Evolutionary conservation across 768 basidiomycete species (phyloP).

Genomic region (Paxillus ammoniavirescens): DNA sequence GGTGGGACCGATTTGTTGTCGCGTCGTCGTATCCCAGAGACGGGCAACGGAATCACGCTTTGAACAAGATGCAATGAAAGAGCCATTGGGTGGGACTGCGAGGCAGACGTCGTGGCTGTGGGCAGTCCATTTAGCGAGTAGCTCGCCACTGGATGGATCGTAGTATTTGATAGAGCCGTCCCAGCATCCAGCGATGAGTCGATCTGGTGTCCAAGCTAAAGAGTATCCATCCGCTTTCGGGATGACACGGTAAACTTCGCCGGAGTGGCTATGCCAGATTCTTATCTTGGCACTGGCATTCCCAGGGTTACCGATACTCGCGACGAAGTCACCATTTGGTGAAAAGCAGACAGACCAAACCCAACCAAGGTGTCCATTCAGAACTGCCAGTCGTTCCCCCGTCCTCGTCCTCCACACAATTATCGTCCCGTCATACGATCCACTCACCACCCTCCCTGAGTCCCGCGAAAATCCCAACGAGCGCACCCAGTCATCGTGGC

Average conservation of each 20-base stretch:
- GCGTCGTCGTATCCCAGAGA: not conserved
- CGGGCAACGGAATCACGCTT: conserved; percentile 30
- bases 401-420: too few species aligned
- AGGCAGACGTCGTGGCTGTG: conserved; percentile 22
- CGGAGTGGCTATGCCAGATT: too few species aligned
- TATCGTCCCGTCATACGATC: not conserved
- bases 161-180: conserved; percentile 16
- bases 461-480: not conserved
- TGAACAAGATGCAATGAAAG: conserved; percentile 26
- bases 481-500: conserved; percentile 5
- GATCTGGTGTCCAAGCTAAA: too few species aligned
- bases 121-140: not conserved
- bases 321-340: too few species aligned
- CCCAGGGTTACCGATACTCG: too few species aligned
- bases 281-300: too few species aligned
- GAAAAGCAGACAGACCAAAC: too few species aligned
- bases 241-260: too few species aligned
- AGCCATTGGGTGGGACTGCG: conserved; percentile 13
- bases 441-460: not conserved
- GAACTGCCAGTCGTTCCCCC: too few species aligned
- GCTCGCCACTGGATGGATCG: conserved; percentile 4
- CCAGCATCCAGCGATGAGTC: conserved; percentile 14
- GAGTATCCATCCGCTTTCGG: too few species aligned
- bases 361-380: too few species aligned
- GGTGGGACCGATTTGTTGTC: conserved; percentile 15